Conservation (phyloP, 2,329 filamentous ascomycete species). For the Aspergillus tamarii region DNA sequence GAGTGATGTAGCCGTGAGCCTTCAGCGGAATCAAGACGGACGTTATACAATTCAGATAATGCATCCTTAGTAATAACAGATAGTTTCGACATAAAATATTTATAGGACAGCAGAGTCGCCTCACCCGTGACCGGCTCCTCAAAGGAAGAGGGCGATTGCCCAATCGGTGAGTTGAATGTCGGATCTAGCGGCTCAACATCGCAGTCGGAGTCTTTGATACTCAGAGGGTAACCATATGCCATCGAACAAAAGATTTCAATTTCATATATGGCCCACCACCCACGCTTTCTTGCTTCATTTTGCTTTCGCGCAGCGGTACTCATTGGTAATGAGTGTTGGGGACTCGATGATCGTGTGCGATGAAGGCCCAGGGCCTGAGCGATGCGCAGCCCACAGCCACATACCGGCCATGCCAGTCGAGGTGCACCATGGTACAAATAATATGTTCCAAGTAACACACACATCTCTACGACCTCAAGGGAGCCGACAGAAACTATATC, state of each 20-base stretch:
- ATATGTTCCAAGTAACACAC: slow-evolving; percentile 42
- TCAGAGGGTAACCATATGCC: slow-evolving; percentile 43
- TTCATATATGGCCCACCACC: slow-evolving; percentile 49
- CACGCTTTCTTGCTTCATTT: slow-evolving; percentile 37
- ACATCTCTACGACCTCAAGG: slow-evolving; percentile 39
- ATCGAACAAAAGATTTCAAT: slow-evolving; percentile 47
- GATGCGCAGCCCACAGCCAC: slow-evolving; percentile 40
- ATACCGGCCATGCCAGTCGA: slow-evolving; percentile 43
- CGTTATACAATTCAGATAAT: slow-evolving; percentile 24
- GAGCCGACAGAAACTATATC: slow-evolving; percentile 28
- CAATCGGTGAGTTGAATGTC: slow-evolving; percentile 14
- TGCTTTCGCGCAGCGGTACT: slow-evolving; percentile 4
- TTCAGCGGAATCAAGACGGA: slow-evolving; percentile 8
- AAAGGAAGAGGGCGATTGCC: slow-evolving; percentile 14
- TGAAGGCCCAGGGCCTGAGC: slow-evolving; percentile 42
- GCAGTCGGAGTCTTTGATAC: slow-evolving; percentile 38
- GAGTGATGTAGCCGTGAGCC: background rate
- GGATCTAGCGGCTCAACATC: slow-evolving; percentile 35
- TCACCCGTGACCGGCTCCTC: slow-evolving; percentile 13
- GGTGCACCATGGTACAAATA: slow-evolving; percentile 43
- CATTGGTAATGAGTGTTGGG: background rate
- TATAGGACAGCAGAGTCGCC: slow-evolving; percentile 26
- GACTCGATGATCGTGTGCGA: slow-evolving; percentile 12
- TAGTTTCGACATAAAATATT: slow-evolving; percentile 30
- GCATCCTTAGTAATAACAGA: slow-evolving; percentile 22